Base-by-base conservation (phyloP, 257 asterid species). In the Penstemon eatonii region DNA sequence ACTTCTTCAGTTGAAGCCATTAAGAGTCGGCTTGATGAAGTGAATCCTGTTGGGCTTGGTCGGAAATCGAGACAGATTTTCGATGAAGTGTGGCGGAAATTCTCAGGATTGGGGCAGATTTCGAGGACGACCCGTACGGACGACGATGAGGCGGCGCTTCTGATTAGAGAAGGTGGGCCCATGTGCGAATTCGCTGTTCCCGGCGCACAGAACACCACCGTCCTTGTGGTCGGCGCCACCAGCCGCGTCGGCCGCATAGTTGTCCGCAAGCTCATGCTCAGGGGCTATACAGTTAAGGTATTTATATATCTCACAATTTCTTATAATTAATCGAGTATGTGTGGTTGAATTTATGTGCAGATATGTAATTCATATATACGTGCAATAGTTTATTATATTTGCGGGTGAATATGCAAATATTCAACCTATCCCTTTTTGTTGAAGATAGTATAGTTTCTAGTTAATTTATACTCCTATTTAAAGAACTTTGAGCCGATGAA, bases 171-270 rank as follows among this genome's bases (percentile, higher is more conserved):
- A 66, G 87, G 96, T 56, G 97, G 99, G 9, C 97, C 99, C 0
- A 85, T 93, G 97, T 90, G 99, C 68, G 97, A 93, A 74, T 93
- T 93, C 50, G 89, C 92, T 41, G 75, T 88, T 49, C 99, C 99
- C 55, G 97, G 95, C 12, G 99, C 99, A 39, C 99, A 93, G 87
- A 93, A 90, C 76, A 90, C 99, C 67, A 87, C 87, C 69, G 96
- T 93, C 72, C 92, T 93, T 9, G 96, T 93, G 13, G 96, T 93
- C 25, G 98, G 98, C 51, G 97, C 96, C 59, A 90, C 98, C 79
- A 90, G 98, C 75, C 96, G 98, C 68, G 95, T 93, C 4, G 99
- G 99, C 66, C 87, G 99, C 67, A 81, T 93, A 57, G 94, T 93
- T 2, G 91, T 93, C 55, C 82, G 99, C 7, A 93, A 93, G 78